Percentiles rank a stretch among this genome's conserved stretches.
Conservation (phyloP, 148 eudicot species). For the Linanthus parryae region DNA sequence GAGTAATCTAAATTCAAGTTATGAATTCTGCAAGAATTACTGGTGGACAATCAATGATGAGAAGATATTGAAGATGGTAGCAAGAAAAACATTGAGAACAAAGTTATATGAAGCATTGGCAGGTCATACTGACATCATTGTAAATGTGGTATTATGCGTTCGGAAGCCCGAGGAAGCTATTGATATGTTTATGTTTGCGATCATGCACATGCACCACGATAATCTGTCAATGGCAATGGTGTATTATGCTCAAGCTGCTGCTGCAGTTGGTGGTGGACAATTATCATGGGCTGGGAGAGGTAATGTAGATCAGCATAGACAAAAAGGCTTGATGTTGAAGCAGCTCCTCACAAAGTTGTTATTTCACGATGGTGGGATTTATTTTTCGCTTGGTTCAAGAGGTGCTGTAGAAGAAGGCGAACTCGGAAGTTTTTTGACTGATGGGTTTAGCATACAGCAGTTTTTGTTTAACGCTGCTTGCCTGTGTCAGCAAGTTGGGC, state of each 20-base stretch:
- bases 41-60: constrained; percentile 64
- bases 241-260: constrained; percentile 89
- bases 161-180: too few relatives aligned
- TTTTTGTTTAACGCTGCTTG: constrained; percentile 86
- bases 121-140: too few relatives aligned
- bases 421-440: constrained; percentile 66
- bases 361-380: constrained; percentile 66
- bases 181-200: too few relatives aligned
- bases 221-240: constrained; percentile 73
- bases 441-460: constrained; percentile 52
- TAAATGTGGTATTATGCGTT: too few relatives aligned
- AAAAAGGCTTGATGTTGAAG: constrained; percentile 79
- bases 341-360: constrained; percentile 84
- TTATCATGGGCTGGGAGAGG: constrained; percentile 82
- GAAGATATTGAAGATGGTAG: too few relatives aligned
- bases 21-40: constrained; percentile 72
- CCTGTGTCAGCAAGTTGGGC: constrained; percentile 79
- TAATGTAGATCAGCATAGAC: constrained; percentile 87
- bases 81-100: too few relatives aligned
- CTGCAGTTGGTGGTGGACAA: constrained; percentile 91
- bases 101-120: too few relatives aligned
- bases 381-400: constrained; percentile 72
- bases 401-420: constrained; percentile 96
- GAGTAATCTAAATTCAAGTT: constrained; percentile 85
- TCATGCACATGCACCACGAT: constrained; percentile 67